Percentiles rank a stretch among this genome's conserved stretches.
Evolutionary conservation across 2,329 filamentous ascomycete genomes (phyloP).

Genomic region (Talaromyces sp.): DNA sequence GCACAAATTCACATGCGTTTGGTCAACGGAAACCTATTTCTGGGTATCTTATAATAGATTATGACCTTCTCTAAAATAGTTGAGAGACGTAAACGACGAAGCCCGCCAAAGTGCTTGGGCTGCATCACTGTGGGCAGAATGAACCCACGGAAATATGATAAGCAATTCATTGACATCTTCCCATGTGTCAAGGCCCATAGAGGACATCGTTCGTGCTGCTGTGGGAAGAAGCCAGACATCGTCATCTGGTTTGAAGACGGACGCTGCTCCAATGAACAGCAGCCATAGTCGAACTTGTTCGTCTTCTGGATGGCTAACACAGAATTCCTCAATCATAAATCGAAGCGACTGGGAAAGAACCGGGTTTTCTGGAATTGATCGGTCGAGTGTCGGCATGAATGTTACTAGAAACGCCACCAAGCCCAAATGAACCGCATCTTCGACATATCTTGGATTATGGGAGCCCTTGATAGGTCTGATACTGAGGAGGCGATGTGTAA

Average conservation of each 20-base stretch:
- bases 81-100: background rate
- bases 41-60: background rate
- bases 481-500: conserved; percentile 4
- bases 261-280: conserved; percentile 6
- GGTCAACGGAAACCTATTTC: background rate
- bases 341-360: conserved; percentile 3
- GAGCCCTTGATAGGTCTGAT: conserved; percentile 5
- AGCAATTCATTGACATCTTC: background rate
- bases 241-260: conserved; percentile 1
- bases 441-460: background rate
- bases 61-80: background rate
- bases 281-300: conserved; percentile 4
- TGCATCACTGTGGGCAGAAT: conserved; percentile 2
- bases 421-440: conserved; percentile 9
- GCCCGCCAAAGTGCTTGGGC: conserved; percentile 4
- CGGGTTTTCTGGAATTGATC: conserved; percentile 6
- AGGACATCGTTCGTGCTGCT: background rate
- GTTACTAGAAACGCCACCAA: conserved; percentile 9
- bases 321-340: background rate
- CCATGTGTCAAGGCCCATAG: conserved; percentile 5
- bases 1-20: background rate
- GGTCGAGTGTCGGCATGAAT: conserved; percentile 9
- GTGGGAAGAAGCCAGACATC: conserved; percentile 6
- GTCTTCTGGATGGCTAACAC: background rate
- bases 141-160: conserved; percentile 6